Percentiles rank a stretch among this genome's conserved stretches.
These are phyloP conservation scores for Thecaphora frezii DNA, from an alignment of 1,284 basidiomycete genomes.

Conservation along the genomic window DNA sequence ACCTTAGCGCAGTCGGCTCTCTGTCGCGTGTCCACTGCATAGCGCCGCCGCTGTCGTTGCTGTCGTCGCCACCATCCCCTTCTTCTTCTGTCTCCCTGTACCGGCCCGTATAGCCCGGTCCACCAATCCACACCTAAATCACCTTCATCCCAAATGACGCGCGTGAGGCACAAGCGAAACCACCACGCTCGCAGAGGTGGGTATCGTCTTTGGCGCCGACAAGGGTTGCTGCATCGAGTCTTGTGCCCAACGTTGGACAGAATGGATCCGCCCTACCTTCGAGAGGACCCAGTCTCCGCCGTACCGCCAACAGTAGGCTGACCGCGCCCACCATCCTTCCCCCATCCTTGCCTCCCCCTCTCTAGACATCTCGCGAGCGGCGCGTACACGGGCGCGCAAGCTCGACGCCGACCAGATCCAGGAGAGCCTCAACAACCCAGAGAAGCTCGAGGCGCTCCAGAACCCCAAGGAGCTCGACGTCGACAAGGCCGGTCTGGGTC, in stretches of 20 bases:
- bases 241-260: no score
- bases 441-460: constrained; percentile 41
- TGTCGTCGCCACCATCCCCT: no score
- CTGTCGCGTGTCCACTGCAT: no score
- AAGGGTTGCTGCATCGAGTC: no score
- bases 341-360: background rate
- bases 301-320: background rate
- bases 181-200: constrained; percentile 54
- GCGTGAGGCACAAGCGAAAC: constrained; percentile 53
- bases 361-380: constrained; percentile 52
- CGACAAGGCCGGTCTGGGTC: constrained; percentile 57
- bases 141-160: no score
- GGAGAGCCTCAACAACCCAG: constrained; percentile 44
- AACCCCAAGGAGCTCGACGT: constrained; percentile 53
- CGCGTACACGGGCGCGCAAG: constrained; percentile 55
- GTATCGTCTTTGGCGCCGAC: constrained; percentile 3
- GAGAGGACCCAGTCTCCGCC: no score
- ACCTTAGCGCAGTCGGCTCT: no score
- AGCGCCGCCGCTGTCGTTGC: no score
- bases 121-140: no score
- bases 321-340: background rate
- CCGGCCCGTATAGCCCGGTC: no score
- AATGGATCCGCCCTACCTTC: no score
- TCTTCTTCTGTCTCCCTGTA: no score
- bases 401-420: constrained; percentile 57